A percentile compares a stretch with the other conserved stretches of the same genome.
Evolutionary conservation across 345 rosid species (phyloP).

Genomic region (Pugionium cornutum): DNA sequence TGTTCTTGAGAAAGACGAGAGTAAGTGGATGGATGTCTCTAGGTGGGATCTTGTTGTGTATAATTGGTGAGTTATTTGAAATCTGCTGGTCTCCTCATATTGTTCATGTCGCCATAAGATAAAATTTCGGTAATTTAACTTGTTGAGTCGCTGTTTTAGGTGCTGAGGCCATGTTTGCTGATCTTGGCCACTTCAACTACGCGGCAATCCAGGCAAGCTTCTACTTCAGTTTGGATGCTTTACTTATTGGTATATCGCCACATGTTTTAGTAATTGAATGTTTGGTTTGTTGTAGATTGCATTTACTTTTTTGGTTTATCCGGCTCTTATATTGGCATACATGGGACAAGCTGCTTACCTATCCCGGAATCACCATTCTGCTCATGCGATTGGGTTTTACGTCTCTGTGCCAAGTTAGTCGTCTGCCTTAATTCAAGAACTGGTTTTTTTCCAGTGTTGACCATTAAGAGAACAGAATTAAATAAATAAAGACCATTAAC

Average conservation of each 20-base stretch:
- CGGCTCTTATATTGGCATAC: constrained; percentile 93
- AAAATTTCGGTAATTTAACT: not conserved
- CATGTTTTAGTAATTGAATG: constrained; percentile 2
- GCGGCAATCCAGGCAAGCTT: constrained; percentile 76
- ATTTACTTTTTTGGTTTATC: constrained; percentile 91
- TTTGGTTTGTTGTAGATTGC: constrained; percentile 62
- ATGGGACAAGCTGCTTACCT: constrained; percentile 99
- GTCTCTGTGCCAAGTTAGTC: constrained; percentile 85
- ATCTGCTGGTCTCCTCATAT: not conserved
- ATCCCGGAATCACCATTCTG: constrained; percentile 72
- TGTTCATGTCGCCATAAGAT: not conserved
- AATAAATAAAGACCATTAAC: no score
- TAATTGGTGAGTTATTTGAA: constrained; percentile 60
- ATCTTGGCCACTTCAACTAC: constrained; percentile 97
- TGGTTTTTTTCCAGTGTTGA: not conserved
- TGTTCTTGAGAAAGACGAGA: constrained; percentile 90
- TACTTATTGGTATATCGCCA: not conserved
- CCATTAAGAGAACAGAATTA: not conserved
- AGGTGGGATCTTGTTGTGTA: constrained; percentile 92
- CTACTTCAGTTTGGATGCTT: not conserved
- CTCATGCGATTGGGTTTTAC: constrained; percentile 69
- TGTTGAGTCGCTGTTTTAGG: constrained; percentile 54
- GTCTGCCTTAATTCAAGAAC: constrained; percentile 14
- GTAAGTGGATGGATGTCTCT: constrained; percentile 97
- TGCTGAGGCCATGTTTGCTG: constrained; percentile 99